Conservation (phyloP, 1,139 yeast genomes). For the Zygosaccharomyces sapae region DNA sequence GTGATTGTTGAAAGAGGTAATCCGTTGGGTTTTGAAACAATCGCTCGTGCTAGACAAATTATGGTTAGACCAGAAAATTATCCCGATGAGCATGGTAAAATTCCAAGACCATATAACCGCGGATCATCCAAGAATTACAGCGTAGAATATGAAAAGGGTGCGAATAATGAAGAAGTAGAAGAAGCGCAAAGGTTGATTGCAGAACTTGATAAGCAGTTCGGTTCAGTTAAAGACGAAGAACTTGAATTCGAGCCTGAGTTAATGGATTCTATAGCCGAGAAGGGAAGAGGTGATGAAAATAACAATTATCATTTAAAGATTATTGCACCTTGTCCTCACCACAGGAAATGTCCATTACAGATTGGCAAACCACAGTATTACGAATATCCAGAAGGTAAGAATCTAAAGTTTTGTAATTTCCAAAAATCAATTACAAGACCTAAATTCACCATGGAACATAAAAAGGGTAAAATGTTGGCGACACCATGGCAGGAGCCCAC, state of each 20-base stretch:
- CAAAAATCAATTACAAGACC: constrained; percentile 75
- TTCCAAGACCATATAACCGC: constrained; percentile 66
- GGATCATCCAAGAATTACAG: constrained; percentile 43
- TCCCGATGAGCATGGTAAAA: constrained; percentile 52
- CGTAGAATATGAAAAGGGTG: constrained; percentile 35
- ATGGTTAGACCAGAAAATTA: constrained; percentile 78
- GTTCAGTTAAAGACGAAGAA: constrained; percentile 44
- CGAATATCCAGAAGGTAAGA: constrained; percentile 54
- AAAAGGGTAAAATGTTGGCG: constrained; percentile 73
- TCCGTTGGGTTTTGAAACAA: constrained; percentile 80
- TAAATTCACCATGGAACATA: constrained; percentile 68
- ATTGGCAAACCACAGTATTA: constrained; percentile 70
- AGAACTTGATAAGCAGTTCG: constrained; percentile 42
- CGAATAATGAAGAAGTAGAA: constrained; percentile 26
- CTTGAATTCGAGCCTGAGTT: constrained; percentile 48
- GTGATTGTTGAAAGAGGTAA: constrained; percentile 85
- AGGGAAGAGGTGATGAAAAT: constrained; percentile 33
- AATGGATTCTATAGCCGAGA: constrained; percentile 39
- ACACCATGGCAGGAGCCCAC: constrained; percentile 64
- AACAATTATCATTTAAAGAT: constrained; percentile 54
- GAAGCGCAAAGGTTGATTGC: constrained; percentile 15
- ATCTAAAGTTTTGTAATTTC: constrained; percentile 72
- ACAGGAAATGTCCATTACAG: constrained; percentile 81
- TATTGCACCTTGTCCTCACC: constrained; percentile 91
- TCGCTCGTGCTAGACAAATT: constrained; percentile 86